Conservation (phyloP, 2,329 filamentous ascomycete species). For the Colletotrichum tamarilloi region DNA sequence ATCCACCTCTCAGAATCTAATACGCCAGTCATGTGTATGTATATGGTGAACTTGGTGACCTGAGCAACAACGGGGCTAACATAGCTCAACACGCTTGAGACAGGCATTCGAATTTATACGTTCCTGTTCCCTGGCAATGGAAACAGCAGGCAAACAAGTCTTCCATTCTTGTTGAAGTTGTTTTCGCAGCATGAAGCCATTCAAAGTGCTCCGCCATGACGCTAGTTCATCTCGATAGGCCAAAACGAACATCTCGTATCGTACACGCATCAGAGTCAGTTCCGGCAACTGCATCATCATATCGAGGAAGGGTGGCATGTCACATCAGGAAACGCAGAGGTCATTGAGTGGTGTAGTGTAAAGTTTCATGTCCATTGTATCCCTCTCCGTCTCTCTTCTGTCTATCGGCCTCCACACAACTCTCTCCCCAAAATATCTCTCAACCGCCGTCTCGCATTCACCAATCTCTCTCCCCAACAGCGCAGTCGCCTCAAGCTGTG, state of each 20-base stretch:
- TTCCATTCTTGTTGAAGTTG: background rate
- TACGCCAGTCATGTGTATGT: no score
- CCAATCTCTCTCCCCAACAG: slow-evolving; percentile 14
- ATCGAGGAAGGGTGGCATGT: background rate
- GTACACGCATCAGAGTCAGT: background rate
- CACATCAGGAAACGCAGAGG: background rate
- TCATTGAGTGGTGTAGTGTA: slow-evolving; percentile 15
- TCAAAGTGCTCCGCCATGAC: background rate
- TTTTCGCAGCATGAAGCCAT: background rate
- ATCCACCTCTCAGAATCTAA: no score
- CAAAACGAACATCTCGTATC: background rate
- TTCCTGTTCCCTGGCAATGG: no score
- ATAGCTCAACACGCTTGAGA: no score
- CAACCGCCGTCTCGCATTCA: background rate
- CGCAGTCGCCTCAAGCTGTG: slow-evolving; percentile 31
- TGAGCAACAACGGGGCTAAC: no score
- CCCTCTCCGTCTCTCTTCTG: slow-evolving; percentile 20
- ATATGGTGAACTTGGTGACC: no score
- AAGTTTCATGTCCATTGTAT: slow-evolving; percentile 36
- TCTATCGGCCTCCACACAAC: slow-evolving; percentile 36
- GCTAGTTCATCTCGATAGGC: background rate
- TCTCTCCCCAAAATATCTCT: slow-evolving; percentile 18
- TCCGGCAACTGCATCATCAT: background rate
- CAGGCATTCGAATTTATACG: no score
- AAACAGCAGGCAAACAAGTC: no score